phyloP scores from a whole-genome alignment of 129 eudicot genomes.

The Ambrosia trifida region DNA sequence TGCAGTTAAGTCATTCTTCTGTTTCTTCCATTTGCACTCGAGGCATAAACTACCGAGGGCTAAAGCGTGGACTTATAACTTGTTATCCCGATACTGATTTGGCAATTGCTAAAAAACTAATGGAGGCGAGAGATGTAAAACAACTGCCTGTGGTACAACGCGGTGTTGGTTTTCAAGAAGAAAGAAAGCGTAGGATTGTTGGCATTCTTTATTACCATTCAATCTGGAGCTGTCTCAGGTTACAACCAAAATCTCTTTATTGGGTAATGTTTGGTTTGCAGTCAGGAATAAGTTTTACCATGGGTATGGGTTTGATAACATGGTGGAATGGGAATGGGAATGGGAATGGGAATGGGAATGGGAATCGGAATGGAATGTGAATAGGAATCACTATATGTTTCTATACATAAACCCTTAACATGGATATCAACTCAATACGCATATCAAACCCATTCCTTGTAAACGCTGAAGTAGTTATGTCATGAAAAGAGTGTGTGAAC shows the following conservation, averaged over 20 bases:
- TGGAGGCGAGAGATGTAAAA: constrained; percentile 93
- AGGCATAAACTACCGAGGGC: constrained; percentile 79
- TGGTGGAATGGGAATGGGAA: background rate
- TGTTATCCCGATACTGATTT: constrained; percentile 95
- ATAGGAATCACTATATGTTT: background rate
- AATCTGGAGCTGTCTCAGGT: constrained; percentile 81
- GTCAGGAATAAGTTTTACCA: constrained; percentile 9
- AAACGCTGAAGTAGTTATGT: background rate
- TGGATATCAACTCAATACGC: background rate
- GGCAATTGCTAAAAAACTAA: constrained; percentile 80
- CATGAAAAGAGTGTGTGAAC: background rate
- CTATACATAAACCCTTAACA: background rate
- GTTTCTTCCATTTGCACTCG: constrained; percentile 80
- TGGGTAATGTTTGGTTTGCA: constrained; percentile 38
- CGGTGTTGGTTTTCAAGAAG: constrained; percentile 48
- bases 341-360: background rate
- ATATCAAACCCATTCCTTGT: background rate
- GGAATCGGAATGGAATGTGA: background rate
- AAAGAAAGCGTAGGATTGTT: constrained; percentile 59
- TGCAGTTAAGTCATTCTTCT: constrained; percentile 60
- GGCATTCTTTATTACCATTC: constrained; percentile 77
- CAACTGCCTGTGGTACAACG: constrained; percentile 89
- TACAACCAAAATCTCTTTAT: constrained; percentile 14
- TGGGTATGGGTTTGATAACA: constrained; percentile 6
- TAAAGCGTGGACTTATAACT: constrained; percentile 79